Conservation (phyloP, 306 rosid genomes). For the apple (Malus domestica) region ASM211411v1 NC_041802.1:27130501-27131000, state of each 20-base stretch:
- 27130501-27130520: not conserved
- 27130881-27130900: conserved; percentile 63
- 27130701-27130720: conserved; percentile 90
- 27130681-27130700: conserved; percentile 54
- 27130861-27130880: conserved; percentile 69
- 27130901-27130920: conserved; percentile 84
- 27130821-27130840: conserved; percentile 76
- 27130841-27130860: conserved; percentile 82
- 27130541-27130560: too few relatives aligned
- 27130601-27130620: not conserved
- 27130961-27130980: conserved; percentile 82
- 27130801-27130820: conserved; percentile 74
- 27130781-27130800: conserved; percentile 75
- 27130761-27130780: conserved; percentile 82
- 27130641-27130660: conserved; percentile 71
- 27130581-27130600: not conserved
- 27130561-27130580: too few relatives aligned
- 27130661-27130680: conserved; percentile 75
- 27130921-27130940: conserved; percentile 28
- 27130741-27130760: conserved; percentile 64
- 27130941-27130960: conserved; percentile 70
- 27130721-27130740: conserved; percentile 84
- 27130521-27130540: too few relatives aligned
- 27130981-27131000: conserved; percentile 91
- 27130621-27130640: conserved; percentile 58